phyloP scores from a whole-genome alignment of 495 filamentous ascomycete species.

The Neurospora discreta region DNA sequence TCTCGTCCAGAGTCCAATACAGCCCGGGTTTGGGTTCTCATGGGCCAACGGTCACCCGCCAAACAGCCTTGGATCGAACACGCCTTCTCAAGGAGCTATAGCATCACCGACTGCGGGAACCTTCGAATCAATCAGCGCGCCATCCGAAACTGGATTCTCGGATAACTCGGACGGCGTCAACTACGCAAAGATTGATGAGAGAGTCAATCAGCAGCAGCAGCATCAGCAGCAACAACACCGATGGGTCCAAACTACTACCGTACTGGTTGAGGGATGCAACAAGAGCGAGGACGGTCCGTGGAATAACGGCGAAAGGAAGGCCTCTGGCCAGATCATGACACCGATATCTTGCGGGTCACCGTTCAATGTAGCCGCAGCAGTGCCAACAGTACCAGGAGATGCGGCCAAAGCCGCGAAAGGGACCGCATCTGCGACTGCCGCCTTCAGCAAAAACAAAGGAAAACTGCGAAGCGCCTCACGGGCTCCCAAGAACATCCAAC shows the following conservation, averaged over 20 bases:
- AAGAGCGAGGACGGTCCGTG: neutral
- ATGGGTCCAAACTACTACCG: neutral
- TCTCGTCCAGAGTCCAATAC: neutral
- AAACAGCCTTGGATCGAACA: neutral
- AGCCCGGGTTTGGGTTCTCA: neutral
- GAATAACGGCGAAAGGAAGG: neutral
- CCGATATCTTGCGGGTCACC: neutral
- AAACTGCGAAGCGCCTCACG: conserved; percentile 32
- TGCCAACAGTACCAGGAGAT: neutral
- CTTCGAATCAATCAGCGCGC: neutral
- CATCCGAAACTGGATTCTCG: neutral
- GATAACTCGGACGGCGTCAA: neutral
- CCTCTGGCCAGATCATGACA: neutral
- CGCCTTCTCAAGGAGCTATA: neutral
- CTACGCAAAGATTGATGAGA: neutral
- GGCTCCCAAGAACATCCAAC: conserved; percentile 27
- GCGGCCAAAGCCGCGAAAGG: neutral
- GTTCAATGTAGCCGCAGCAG: neutral
- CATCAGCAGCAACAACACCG: neutral
- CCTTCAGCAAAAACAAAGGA: neutral
- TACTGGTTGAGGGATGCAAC: neutral
- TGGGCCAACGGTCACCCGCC: neutral
- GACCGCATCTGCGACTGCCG: neutral
- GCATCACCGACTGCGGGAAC: neutral
- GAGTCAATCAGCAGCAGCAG: neutral